These are phyloP conservation scores for Silene uniflora DNA, from an alignment of 148 eudicot genomes.

Conservation along the genomic window DNA sequence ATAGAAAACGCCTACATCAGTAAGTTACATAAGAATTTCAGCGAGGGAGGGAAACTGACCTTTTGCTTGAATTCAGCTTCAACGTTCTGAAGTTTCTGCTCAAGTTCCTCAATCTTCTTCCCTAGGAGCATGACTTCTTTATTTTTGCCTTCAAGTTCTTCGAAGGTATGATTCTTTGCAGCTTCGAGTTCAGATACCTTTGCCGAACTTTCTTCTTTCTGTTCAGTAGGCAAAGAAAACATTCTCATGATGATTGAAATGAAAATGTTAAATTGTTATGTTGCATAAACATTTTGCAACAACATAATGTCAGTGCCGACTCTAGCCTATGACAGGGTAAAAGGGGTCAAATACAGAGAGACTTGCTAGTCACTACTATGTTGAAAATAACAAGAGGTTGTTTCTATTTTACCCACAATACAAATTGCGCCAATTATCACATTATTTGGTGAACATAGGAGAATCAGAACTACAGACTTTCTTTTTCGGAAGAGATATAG, in stretches of 20 bases:
- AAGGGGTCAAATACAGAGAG: not conserved
- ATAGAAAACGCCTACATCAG: not conserved
- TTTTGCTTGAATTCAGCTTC: constrained; percentile 49
- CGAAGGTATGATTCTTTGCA: constrained; percentile 35
- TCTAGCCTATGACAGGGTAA: not conserved
- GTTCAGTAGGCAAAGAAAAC: constrained; percentile 23
- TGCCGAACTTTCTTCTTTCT: constrained; percentile 56
- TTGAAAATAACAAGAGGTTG: not conserved
- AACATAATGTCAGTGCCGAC: not conserved
- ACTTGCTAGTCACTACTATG: not conserved
- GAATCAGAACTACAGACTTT: not conserved
- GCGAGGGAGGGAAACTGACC: constrained; percentile 33
- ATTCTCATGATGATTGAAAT: not conserved
- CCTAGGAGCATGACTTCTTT: constrained; percentile 42
- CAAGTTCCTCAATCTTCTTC: constrained; percentile 71
- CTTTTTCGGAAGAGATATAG: not conserved
- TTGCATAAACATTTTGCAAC: not conserved
- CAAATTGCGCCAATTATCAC: not conserved
- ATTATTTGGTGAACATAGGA: not conserved
- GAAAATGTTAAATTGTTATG: not conserved
- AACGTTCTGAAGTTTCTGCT: constrained; percentile 54
- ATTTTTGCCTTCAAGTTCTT: constrained; percentile 64
- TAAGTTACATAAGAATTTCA: no score
- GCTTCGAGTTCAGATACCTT: constrained; percentile 58
- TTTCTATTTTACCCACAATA: not conserved